A percentile compares a stretch with the other conserved stretches of the same genome.
Evolutionary conservation across 1,284 basidiomycete genomes (phyloP).

Genomic region (Rhodotorula mucilaginosa): DNA sequence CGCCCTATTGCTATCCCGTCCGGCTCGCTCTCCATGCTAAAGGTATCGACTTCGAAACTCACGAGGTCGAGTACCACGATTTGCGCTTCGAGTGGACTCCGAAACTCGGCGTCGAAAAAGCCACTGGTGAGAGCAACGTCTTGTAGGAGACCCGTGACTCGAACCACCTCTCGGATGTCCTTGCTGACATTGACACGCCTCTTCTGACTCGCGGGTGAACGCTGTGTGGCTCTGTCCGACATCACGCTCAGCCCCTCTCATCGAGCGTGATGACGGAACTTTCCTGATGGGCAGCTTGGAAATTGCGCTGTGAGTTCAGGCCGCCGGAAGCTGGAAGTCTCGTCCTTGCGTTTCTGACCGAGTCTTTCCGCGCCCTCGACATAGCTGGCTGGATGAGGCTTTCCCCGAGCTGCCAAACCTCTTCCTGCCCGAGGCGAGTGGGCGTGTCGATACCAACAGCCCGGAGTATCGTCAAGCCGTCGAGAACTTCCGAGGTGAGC

Average conservation of each 20-base stretch:
- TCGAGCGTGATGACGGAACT: constrained; percentile 19
- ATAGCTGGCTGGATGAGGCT: constrained; percentile 19
- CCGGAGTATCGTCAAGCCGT: background rate
- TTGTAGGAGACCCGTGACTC: no score
- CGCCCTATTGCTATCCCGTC: constrained; percentile 12
- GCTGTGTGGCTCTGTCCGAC: no score
- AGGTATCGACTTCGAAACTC: constrained; percentile 7
- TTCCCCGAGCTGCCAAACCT: constrained; percentile 21
- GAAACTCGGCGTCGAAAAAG: constrained; percentile 12
- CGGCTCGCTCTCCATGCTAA: constrained; percentile 17
- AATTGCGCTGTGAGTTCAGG: constrained; percentile 6
- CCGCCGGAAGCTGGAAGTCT: background rate
- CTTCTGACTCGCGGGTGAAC: no score
- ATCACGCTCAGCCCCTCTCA: constrained; percentile 11
- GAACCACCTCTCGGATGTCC: no score
- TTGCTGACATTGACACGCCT: no score
- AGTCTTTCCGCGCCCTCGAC: background rate
- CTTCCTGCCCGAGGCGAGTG: constrained; percentile 16
- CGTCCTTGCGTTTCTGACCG: background rate
- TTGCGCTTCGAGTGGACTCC: constrained; percentile 18
- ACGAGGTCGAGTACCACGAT: constrained; percentile 22
- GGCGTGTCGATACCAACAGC: constrained; percentile 4
- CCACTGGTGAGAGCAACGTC: constrained; percentile 6
- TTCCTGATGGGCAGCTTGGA: constrained; percentile 22
- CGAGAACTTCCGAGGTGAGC: background rate